phyloP scores from a whole-genome alignment of 169 alveolate genomes.

The Plasmodium gonderi region DNA sequence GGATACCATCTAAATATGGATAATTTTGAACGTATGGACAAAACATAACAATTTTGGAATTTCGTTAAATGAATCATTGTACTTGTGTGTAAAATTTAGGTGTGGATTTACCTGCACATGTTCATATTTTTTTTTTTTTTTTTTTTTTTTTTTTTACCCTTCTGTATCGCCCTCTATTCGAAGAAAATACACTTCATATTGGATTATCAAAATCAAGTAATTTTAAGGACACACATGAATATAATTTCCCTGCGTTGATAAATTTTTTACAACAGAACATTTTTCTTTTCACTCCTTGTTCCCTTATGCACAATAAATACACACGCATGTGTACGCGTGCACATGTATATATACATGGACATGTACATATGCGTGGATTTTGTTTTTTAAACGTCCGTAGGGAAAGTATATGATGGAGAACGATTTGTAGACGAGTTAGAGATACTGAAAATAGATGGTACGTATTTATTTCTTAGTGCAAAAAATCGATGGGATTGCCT shows the following conservation, averaged over 20 bases:
- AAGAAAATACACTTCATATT: conserved; percentile 32
- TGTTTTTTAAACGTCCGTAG: background rate
- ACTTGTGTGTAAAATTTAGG: background rate
- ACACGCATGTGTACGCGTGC: background rate
- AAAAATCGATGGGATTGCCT: background rate
- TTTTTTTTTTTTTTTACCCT: background rate
- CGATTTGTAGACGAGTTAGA: conserved; percentile 35
- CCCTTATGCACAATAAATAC: background rate
- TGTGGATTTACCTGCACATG: background rate
- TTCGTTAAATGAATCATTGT: background rate
- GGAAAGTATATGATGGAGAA: conserved; percentile 48
- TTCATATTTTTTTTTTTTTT: background rate
- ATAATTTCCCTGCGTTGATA: background rate
- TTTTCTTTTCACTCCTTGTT: background rate
- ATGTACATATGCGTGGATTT: too few relatives aligned
- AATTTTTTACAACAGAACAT: background rate
- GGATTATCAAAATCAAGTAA: conserved; percentile 50
- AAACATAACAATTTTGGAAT: background rate
- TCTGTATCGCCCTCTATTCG: background rate
- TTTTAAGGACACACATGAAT: background rate
- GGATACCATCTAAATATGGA: conserved; percentile 60
- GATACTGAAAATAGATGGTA: conserved; percentile 35
- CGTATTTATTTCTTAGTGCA: background rate
- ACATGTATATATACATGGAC: background rate
- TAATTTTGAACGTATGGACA: conserved; percentile 9